Conservation (phyloP, 176 grass and related monocot genomes). For the Themeda triandra region DNA sequence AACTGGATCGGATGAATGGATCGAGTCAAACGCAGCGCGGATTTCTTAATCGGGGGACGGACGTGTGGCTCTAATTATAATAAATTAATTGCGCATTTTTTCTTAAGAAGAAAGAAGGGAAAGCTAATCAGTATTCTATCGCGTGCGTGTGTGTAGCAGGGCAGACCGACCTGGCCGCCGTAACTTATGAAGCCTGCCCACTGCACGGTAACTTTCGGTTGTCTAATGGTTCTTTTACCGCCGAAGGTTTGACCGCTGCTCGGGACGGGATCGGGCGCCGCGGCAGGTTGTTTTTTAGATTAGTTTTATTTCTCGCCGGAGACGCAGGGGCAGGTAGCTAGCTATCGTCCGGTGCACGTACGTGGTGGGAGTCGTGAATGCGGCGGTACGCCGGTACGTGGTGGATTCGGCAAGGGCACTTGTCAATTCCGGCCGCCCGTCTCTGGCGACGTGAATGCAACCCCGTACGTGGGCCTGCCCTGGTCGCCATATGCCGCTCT, state of each 20-base stretch:
- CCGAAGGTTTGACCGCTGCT: background rate
- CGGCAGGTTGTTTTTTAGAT: background rate
- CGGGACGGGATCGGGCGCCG: background rate
- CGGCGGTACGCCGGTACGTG: background rate
- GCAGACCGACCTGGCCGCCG: background rate
- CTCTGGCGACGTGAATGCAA: constrained; percentile 16
- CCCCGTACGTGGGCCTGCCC: background rate
- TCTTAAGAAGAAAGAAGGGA: background rate
- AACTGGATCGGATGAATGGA: background rate
- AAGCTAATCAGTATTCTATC: background rate
- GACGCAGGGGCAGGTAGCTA: background rate
- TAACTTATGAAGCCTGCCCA: background rate
- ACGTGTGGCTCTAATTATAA: background rate
- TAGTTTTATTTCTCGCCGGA: background rate
- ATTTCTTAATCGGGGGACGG: background rate
- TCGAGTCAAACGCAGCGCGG: background rate
- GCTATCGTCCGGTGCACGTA: background rate
- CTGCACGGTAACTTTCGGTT: background rate
- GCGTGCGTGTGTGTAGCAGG: background rate
- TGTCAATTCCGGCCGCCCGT: background rate
- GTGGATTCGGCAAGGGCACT: background rate
- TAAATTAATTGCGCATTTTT: background rate
- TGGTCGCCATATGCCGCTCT: background rate
- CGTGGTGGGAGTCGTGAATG: background rate
- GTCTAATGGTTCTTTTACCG: background rate